Conservation (phyloP, 1,284 basidiomycete species). For the Marasmius fiardii region DNA sequence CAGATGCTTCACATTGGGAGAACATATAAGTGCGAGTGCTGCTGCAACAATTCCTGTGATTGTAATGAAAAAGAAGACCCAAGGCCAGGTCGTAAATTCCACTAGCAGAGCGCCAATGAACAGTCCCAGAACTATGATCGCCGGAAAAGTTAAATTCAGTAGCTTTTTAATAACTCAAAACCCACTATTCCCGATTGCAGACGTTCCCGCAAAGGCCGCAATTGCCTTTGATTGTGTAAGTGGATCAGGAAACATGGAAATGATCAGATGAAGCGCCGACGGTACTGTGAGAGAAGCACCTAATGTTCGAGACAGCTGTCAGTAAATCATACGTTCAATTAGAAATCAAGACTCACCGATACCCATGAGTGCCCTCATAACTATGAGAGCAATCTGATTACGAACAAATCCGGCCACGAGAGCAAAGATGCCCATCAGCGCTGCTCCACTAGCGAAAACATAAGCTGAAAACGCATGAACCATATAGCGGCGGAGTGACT, state of each 20-base stretch:
- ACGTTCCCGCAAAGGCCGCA: slow-evolving; percentile 29
- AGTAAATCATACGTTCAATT: neutral
- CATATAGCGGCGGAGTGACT: too few species aligned
- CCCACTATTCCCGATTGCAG: slow-evolving; percentile 34
- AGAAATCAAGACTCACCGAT: slow-evolving; percentile 18
- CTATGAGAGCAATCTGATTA: slow-evolving; percentile 27
- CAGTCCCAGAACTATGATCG: slow-evolving; percentile 35
- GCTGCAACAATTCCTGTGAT: slow-evolving; percentile 27
- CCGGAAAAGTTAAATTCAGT: neutral
- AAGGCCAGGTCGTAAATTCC: slow-evolving; percentile 29
- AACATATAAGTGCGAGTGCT: neutral
- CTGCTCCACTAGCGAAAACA: slow-evolving; percentile 26
- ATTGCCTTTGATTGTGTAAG: slow-evolving; percentile 32
- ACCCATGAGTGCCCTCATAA: slow-evolving; percentile 32
- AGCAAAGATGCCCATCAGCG: slow-evolving; percentile 25
- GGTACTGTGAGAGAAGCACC: slow-evolving; percentile 29
- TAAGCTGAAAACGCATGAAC: too few species aligned
- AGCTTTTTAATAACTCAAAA: neutral
- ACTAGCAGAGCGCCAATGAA: slow-evolving; percentile 42
- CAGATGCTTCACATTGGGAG: neutral
- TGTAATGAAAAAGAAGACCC: slow-evolving; percentile 33
- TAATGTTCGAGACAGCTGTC: too few species aligned
- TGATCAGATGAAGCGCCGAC: slow-evolving; percentile 34
- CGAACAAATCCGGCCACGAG: slow-evolving; percentile 28
- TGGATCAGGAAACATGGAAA: slow-evolving; percentile 34